Percentiles rank a stretch among this genome's conserved stretches.
phyloP scores from a whole-genome alignment of 75 land plant species.

The Pseudotsuga menziesii region DNA sequence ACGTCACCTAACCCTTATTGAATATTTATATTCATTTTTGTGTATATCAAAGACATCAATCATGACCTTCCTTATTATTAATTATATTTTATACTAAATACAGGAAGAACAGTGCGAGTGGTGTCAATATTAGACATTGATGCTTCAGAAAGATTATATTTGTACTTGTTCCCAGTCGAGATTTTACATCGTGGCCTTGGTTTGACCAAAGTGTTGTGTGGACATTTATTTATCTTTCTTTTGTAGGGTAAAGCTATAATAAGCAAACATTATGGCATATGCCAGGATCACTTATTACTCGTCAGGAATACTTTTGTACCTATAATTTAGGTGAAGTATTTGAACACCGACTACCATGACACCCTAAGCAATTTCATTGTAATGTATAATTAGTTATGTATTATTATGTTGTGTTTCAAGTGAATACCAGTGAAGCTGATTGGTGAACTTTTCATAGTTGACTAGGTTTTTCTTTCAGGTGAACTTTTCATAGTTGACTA shows the following conservation, averaged over 20 bases:
- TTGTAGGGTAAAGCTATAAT: not conserved
- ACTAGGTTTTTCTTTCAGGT: constrained; percentile 32
- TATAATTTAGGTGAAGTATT: not conserved
- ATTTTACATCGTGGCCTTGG: not conserved
- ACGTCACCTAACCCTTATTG: too few species aligned
- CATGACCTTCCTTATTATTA: too few species aligned
- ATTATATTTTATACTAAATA: too few species aligned
- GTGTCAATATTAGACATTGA: not conserved
- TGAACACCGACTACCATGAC: too few species aligned
- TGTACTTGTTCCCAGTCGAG: not conserved
- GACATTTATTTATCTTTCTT: not conserved
- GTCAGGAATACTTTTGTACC: not conserved
- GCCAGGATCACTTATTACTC: not conserved
- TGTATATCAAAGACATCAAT: too few species aligned
- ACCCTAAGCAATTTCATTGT: not conserved
- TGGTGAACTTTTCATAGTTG: not conserved
- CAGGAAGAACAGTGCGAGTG: not conserved
- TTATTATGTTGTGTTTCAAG: not conserved
- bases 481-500: not conserved
- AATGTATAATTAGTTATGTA: not conserved
- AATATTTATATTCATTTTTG: too few species aligned
- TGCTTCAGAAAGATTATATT: not conserved
- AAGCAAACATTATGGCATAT: not conserved
- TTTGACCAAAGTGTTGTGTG: not conserved
- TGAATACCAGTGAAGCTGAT: not conserved